Evolutionary conservation across 78 protist genomes (phyloP).

Genomic region (Speleostelium caveatum): DNA sequence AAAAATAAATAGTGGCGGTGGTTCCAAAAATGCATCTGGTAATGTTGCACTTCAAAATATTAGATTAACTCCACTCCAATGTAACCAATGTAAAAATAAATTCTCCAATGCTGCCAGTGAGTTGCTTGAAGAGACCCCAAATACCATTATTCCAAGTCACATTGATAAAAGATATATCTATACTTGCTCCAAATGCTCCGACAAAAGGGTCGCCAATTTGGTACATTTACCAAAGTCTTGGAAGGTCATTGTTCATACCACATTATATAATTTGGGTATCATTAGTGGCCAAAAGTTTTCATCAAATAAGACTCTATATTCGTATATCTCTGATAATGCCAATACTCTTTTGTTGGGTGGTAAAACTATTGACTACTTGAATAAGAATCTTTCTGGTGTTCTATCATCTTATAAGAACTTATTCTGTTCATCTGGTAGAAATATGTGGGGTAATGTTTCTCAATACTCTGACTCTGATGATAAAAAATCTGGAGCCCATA

Average conservation of each 20-base stretch:
- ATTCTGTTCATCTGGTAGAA: constrained; percentile 73
- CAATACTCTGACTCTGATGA: constrained; percentile 16
- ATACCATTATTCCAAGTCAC: constrained; percentile 57
- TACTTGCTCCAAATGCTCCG: constrained; percentile 37
- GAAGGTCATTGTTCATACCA: constrained; percentile 73
- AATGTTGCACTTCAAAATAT: constrained; percentile 50
- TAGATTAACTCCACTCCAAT: constrained; percentile 44
- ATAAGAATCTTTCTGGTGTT: constrained; percentile 56
- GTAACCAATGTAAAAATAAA: constrained; percentile 25
- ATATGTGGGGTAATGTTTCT: constrained; percentile 77
- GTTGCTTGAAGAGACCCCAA: constrained; percentile 19
- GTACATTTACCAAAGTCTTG: constrained; percentile 61
- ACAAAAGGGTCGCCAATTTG: constrained; percentile 20
- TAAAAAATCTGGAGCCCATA: background rate
- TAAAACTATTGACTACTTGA: constrained; percentile 63
- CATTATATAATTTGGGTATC: constrained; percentile 56
- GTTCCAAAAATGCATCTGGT: constrained; percentile 22
- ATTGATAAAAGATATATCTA: constrained; percentile 59
- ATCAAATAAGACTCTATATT: constrained; percentile 64
- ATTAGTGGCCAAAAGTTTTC: constrained; percentile 44
- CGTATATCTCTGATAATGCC: constrained; percentile 73
- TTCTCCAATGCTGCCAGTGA: constrained; percentile 66
- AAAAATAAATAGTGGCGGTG: background rate
- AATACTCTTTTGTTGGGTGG: constrained; percentile 62
- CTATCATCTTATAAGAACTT: constrained; percentile 67